Evolutionary conservation across 2,329 filamentous ascomycete genomes (phyloP).

Genomic region (Fusarium ramigenum): DNA sequence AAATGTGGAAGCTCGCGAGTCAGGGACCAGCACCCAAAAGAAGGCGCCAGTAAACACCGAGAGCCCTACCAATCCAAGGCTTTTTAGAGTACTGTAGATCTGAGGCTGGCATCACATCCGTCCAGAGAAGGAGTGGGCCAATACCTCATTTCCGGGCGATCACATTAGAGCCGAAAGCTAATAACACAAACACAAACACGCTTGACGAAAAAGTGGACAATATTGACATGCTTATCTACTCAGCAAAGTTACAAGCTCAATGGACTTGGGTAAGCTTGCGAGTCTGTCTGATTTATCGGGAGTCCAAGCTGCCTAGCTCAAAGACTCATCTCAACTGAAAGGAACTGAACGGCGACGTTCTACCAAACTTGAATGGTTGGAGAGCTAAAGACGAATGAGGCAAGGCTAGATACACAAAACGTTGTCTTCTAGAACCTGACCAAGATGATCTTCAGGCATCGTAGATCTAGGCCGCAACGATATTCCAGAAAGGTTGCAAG

Average conservation of each 20-base stretch:
- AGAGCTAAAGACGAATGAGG: background rate
- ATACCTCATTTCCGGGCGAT: conserved; percentile 4
- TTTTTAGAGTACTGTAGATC: background rate
- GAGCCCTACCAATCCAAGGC: conserved; percentile 6
- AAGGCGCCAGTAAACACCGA: background rate
- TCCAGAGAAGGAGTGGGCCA: conserved; percentile 1
- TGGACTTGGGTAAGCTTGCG: conserved; percentile 11
- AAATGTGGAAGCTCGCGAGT: conserved; percentile 10
- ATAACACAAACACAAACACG: background rate
- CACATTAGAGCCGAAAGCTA: background rate
- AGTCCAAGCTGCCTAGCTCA: background rate
- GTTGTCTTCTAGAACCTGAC: conserved; percentile 13
- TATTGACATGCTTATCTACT: background rate
- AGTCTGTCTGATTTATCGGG: background rate
- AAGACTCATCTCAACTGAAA: background rate
- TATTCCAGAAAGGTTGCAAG: background rate
- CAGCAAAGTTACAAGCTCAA: background rate
- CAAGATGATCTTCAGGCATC: conserved; percentile 21
- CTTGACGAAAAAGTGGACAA: conserved; percentile 1
- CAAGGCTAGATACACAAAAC: background rate
- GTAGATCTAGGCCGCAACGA: conserved; percentile 10
- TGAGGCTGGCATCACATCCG: background rate
- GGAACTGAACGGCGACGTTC: background rate
- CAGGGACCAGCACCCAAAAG: background rate
- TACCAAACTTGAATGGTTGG: background rate